A percentile compares a stretch with the other conserved stretches of the same genome.
These are phyloP conservation scores for Brassica hybrid DNA, from an alignment of 441 rosid species.

Conservation along the genomic window DNA sequence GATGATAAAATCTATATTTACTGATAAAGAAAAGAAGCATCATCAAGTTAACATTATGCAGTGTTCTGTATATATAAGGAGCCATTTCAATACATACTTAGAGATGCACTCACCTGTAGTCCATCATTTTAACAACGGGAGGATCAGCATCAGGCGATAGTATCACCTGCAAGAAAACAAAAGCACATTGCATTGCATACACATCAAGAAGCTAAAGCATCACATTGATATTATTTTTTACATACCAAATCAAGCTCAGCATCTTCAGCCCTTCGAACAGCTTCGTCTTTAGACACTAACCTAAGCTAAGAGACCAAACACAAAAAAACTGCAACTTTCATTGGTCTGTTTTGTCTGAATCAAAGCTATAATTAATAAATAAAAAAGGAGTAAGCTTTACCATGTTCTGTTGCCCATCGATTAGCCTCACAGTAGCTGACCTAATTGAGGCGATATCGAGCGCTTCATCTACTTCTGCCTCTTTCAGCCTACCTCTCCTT, in stretches of 20 bases:
- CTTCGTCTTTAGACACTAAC: constrained; percentile 69
- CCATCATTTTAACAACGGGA: constrained; percentile 91
- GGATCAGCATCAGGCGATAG: constrained; percentile 95
- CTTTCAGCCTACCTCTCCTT: constrained; percentile 52
- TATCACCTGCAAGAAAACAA: constrained; percentile 62
- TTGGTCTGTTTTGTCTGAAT: constrained; percentile 16
- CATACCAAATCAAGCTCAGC: constrained; percentile 88
- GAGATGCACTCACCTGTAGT: constrained; percentile 62
- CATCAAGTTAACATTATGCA: background rate
- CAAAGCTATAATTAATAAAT: constrained; percentile 3
- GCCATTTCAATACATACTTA: background rate
- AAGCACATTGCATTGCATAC: background rate
- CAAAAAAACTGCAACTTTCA: constrained; percentile 1
- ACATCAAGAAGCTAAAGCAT: background rate
- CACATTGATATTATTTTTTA: background rate
- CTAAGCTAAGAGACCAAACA: constrained; percentile 63
- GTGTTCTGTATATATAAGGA: background rate
- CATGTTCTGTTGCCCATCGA: constrained; percentile 80
- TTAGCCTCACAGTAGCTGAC: constrained; percentile 82
- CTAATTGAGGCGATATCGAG: constrained; percentile 69
- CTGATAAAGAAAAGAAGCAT: constrained; percentile 47
- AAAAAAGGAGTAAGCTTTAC: constrained; percentile 45
- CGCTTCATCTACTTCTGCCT: constrained; percentile 60
- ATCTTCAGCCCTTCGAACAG: constrained; percentile 84
- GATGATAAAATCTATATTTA: constrained; percentile 80